Base-by-base conservation (phyloP, 2,329 filamentous ascomycete species). In the Sarocladium brachiariae region DNA sequence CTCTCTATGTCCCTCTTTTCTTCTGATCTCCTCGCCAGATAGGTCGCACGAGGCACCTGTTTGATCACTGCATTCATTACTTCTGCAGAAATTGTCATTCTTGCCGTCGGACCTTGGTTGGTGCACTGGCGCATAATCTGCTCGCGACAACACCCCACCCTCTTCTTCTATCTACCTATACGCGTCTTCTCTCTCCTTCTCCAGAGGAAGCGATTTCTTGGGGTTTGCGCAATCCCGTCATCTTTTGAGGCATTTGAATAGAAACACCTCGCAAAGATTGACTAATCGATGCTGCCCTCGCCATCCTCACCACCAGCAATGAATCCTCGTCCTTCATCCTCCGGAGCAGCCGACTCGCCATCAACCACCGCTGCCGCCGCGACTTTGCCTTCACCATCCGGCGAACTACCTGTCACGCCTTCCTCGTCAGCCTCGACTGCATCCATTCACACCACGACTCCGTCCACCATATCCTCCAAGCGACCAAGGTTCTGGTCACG, bases 401-500 rank as follows among this genome's bases (percentile, higher is more conserved):
- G 69, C 61, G 67, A 35, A n/a, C 46, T 37, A 69, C 58, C 60
- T 64, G 57, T 47, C 27, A 65, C 68, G 52, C 61, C 56, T 16
- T 51, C 59, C 39, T 55, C 57, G 41, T 50, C 54, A 51, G 56
- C 55, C 31, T 53, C 55, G 46, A 50, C 55, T 45, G 41, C 50
- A 13, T 52, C 56, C 34, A 55, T 57, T 27, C 55, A 62, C 31
- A 56, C 61, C 16, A 53, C 58, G 47, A 55, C 61, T 30, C 33
- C 56, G 4, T 51, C 58, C 30, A 53, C 51, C 25, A 51, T 58
- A 14, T 45, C 54, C 18, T 56, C 60, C 41, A 59, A 61, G 54
- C 61, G 64, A 38, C 58, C 65, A 23, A 58, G 62, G 51, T 69
- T 82, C 55, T 68, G 81, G 58, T 78, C 77, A 56, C 75, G 77